These are phyloP conservation scores for Nelumbo lutea DNA, from an alignment of 164 flowering plant species.

Conservation along the genomic window DNA sequence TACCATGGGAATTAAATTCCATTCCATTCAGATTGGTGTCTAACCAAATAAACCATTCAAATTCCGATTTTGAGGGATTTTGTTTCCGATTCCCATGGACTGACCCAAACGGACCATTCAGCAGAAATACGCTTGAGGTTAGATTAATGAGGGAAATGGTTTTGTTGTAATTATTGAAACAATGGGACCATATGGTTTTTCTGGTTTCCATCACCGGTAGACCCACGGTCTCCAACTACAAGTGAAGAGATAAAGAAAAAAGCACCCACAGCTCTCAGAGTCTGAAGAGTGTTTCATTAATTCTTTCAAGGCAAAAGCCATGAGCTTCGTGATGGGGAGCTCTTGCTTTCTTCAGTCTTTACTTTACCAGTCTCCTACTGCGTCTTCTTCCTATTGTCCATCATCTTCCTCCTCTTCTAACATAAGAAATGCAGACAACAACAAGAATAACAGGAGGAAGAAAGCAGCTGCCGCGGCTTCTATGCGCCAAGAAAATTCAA, in stretches of 20 bases:
- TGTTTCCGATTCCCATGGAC: too few relatives aligned
- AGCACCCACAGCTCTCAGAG: not conserved
- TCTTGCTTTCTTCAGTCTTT: conserved; percentile 27
- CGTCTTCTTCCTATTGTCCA: conserved; percentile 16
- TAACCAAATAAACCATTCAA: too few relatives aligned
- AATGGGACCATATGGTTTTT: not conserved
- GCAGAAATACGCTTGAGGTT: too few relatives aligned
- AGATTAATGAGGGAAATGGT: not conserved
- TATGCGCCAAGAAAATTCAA: conserved; percentile 19
- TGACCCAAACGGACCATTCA: too few relatives aligned
- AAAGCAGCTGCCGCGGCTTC: conserved; percentile 27
- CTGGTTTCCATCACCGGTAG: too few relatives aligned
- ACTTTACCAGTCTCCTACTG: conserved; percentile 10
- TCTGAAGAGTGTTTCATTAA: not conserved
- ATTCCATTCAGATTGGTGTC: too few relatives aligned
- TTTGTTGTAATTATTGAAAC: not conserved
- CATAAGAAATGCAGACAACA: conserved; percentile 20
- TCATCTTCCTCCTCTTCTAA: conserved; percentile 10
- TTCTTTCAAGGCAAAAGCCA: conserved; percentile 4
- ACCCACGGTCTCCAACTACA: not conserved
- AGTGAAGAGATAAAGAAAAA: not conserved
- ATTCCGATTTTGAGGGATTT: too few relatives aligned
- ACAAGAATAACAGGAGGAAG: conserved; percentile 14
- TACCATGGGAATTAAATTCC: too few relatives aligned
- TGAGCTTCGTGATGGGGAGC: conserved; percentile 26